Conservation (phyloP, 2,329 filamentous ascomycete genomes). For the Aschersonia sp. region DNA sequence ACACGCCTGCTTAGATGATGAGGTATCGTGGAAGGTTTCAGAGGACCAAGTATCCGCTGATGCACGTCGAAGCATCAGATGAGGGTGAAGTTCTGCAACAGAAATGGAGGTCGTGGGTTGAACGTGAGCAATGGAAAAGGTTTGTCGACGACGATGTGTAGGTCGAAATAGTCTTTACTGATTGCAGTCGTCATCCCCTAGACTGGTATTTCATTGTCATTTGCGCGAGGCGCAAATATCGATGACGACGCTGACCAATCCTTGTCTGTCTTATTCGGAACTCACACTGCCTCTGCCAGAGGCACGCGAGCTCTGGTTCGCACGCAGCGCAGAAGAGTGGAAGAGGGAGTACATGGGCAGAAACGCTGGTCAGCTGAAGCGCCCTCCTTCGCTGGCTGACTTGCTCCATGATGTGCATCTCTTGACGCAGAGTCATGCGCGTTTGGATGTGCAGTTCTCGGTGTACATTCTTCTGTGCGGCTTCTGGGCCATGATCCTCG, state of each 20-base stretch:
- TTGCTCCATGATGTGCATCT: conserved; percentile 40
- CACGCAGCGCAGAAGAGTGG: conserved; percentile 48
- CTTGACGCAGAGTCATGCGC: conserved; percentile 30
- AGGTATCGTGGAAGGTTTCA: conserved; percentile 43
- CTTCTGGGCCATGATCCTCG: conserved; percentile 50
- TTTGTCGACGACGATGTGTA: conserved; percentile 8
- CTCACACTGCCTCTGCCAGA: conserved; percentile 51
- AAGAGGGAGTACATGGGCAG: conserved; percentile 40
- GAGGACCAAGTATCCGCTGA: conserved; percentile 34
- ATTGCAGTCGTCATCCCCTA: conserved; percentile 7
- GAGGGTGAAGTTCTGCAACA: conserved; percentile 39
- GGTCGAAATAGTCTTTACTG: not conserved
- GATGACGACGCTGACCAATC: conserved; percentile 49
- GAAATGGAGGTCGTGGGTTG: conserved; percentile 53
- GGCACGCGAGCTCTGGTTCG: conserved; percentile 48
- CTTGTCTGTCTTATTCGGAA: conserved; percentile 54
- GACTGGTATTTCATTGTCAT: conserved; percentile 50
- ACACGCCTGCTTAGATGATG: conserved; percentile 27
- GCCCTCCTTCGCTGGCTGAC: conserved; percentile 37
- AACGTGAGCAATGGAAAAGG: conserved; percentile 52
- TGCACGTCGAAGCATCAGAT: conserved; percentile 37
- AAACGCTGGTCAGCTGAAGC: conserved; percentile 20
- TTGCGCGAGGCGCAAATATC: conserved; percentile 52
- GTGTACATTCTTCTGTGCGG: conserved; percentile 48
- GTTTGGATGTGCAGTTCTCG: conserved; percentile 40